phyloP scores from a whole-genome alignment of 176 grass and related monocot species.

The Oropetium thomaeum region DNA sequence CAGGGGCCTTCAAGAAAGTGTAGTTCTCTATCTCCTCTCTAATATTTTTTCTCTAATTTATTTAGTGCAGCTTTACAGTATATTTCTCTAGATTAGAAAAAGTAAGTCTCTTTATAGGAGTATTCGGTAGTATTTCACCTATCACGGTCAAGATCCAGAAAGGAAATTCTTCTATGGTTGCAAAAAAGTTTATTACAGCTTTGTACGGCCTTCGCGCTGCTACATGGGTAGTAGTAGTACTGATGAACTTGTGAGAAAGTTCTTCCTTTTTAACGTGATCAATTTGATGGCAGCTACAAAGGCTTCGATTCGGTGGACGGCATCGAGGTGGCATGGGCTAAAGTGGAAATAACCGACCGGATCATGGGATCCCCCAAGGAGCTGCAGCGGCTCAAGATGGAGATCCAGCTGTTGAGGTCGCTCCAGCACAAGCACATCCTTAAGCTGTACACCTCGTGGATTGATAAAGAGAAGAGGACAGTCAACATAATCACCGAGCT shows the following conservation, averaged over 20 bases:
- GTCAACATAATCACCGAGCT: constrained; percentile 59
- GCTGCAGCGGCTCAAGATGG: constrained; percentile 39
- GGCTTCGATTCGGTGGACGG: constrained; percentile 55
- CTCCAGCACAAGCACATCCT: constrained; percentile 51
- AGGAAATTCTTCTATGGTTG: not conserved
- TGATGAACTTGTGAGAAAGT: not conserved
- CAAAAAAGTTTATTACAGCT: not conserved
- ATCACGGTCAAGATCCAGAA: not conserved
- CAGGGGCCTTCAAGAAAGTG: constrained; percentile 56
- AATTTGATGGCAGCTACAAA: constrained; percentile 49
- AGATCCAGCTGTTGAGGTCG: constrained; percentile 40
- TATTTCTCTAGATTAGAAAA: not conserved
- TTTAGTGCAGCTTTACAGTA: not conserved
- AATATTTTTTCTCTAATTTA: not conserved
- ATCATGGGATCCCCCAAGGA: constrained; percentile 37
- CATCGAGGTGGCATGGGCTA: constrained; percentile 59
- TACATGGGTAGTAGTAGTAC: not conserved
- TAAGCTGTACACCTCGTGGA: constrained; percentile 42
- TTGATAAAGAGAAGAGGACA: constrained; percentile 42
- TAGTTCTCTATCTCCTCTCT: constrained; percentile 29
- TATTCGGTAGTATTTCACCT: not conserved
- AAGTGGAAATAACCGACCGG: constrained; percentile 29
- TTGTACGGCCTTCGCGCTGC: not conserved
- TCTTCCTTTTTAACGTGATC: not conserved
- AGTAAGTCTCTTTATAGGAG: not conserved